A percentile compares a stretch with the other conserved stretches of the same genome.
Conservation (phyloP, 345 rosid species). For the Schrenkiella parvula region DNA sequence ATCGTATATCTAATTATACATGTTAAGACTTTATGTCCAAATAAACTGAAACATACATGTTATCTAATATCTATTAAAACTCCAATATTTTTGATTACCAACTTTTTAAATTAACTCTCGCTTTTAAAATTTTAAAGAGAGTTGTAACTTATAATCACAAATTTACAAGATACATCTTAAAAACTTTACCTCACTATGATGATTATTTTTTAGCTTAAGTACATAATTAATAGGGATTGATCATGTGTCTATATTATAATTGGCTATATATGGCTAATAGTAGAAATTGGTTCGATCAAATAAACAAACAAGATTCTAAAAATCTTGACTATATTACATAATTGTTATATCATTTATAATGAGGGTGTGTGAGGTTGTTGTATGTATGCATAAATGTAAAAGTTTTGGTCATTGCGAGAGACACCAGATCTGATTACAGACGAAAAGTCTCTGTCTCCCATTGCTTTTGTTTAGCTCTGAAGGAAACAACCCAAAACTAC, state of each 20-base stretch:
- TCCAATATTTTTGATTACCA: not conserved
- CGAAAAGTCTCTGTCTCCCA: slow-evolving; percentile 23
- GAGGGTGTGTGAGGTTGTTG: slow-evolving; percentile 11
- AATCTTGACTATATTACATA: not conserved
- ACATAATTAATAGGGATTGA: not conserved
- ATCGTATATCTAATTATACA: too few relatives aligned
- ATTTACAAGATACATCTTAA: not conserved
- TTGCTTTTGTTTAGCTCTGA: slow-evolving; percentile 27
- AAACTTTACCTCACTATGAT: too few relatives aligned
- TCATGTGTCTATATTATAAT: not conserved
- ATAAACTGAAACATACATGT: not conserved
- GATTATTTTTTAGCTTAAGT: not conserved
- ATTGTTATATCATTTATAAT: not conserved
- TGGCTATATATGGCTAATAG: not conserved
- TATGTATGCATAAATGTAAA: not conserved
- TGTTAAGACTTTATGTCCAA: not conserved
- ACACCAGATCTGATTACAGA: slow-evolving; percentile 31
- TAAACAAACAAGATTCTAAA: not conserved
- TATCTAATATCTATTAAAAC: not conserved
- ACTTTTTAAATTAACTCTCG: not conserved
- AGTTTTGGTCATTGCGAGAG: slow-evolving; percentile 26
- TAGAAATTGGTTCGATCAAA: not conserved
- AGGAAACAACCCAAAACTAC: slow-evolving; percentile 19
- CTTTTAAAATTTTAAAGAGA: not conserved
- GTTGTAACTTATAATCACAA: not conserved